These are phyloP conservation scores for Apiotrichum gamsii DNA, from an alignment of 1,284 basidiomycete species.

Conservation along the genomic window DNA sequence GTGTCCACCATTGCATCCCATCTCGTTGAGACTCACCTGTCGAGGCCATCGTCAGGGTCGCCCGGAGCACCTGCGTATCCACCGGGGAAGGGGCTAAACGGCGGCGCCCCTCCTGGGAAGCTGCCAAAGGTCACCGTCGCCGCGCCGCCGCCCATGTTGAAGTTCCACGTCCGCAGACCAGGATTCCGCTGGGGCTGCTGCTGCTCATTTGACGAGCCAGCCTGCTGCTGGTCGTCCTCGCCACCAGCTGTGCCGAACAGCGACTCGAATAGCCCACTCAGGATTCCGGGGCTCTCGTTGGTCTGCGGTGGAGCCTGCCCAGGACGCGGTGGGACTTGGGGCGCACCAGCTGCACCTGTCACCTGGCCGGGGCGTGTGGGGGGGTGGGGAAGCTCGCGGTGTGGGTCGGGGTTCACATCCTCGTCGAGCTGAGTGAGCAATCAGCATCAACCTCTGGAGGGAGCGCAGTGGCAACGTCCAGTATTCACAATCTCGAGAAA, in stretches of 20 bases:
- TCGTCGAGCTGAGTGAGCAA: constrained; percentile 29
- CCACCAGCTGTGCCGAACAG: constrained; percentile 3
- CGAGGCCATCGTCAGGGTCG: constrained; percentile 6
- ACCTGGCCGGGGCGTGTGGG: constrained; percentile 25
- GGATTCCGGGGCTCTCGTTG: background rate
- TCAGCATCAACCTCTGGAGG: too few species aligned
- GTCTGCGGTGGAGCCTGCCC: constrained; percentile 9
- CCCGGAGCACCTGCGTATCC: constrained; percentile 9
- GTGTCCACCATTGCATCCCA: background rate
- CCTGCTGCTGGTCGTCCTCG: background rate
- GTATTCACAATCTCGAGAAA: constrained; percentile 41
- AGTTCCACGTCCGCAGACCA: background rate
- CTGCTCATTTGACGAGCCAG: background rate
- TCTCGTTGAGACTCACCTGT: constrained; percentile 2
- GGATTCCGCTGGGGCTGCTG: background rate
- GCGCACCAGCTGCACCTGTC: background rate
- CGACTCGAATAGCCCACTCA: background rate
- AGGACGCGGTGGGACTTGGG: constrained; percentile 8
- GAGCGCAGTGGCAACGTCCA: too few species aligned
- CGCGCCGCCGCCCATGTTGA: constrained; percentile 8
- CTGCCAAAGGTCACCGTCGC: too few species aligned
- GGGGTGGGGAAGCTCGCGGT: constrained; percentile 35
- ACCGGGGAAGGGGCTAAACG: constrained; percentile 6
- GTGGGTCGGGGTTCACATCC: constrained; percentile 41
- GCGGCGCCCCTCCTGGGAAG: background rate